Percentiles rank a stretch among this genome's conserved stretches.
phyloP scores from a whole-genome alignment of 2,329 filamentous ascomycete species.

The Xylaria sp. region DNA sequence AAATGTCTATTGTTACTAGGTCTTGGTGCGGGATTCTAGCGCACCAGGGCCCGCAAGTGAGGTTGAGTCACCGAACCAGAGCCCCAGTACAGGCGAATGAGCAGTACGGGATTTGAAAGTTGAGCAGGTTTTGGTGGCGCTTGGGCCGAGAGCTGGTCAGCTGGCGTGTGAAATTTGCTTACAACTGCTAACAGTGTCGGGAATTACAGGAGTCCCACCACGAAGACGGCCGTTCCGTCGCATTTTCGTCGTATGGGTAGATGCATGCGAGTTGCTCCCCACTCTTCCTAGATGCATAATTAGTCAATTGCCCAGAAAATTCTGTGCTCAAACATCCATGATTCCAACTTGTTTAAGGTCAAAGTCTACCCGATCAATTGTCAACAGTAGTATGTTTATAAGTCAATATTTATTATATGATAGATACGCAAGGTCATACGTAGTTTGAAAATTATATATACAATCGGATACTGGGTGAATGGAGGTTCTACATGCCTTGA shows the following conservation, averaged over 20 bases:
- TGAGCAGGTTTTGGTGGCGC: constrained; percentile 19
- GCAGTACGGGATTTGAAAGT: constrained; percentile 33
- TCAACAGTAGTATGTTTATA: no score
- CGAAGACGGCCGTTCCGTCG: constrained; percentile 28
- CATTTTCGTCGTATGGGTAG: constrained; percentile 31
- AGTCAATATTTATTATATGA: no score
- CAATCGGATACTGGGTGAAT: no score
- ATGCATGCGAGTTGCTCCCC: no score
- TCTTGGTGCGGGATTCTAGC: constrained; percentile 13
- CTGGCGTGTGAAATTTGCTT: constrained; percentile 28
- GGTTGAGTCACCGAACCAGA: constrained; percentile 31
- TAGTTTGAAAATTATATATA: background rate
- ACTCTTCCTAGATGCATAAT: background rate
- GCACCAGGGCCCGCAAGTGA: background rate
- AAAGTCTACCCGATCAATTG: background rate
- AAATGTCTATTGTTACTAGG: background rate
- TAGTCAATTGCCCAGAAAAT: background rate
- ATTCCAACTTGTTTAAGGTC: background rate
- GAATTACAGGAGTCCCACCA: constrained; percentile 30
- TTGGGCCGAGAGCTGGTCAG: constrained; percentile 17
- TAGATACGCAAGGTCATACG: no score
- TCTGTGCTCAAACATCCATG: background rate
- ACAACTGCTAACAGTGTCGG: constrained; percentile 19
- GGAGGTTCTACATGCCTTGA: no score
- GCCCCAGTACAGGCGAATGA: constrained; percentile 13